Base-by-base conservation (phyloP, 2,329 filamentous ascomycete genomes). In the Colletotrichum lindemuthianum region DNA sequence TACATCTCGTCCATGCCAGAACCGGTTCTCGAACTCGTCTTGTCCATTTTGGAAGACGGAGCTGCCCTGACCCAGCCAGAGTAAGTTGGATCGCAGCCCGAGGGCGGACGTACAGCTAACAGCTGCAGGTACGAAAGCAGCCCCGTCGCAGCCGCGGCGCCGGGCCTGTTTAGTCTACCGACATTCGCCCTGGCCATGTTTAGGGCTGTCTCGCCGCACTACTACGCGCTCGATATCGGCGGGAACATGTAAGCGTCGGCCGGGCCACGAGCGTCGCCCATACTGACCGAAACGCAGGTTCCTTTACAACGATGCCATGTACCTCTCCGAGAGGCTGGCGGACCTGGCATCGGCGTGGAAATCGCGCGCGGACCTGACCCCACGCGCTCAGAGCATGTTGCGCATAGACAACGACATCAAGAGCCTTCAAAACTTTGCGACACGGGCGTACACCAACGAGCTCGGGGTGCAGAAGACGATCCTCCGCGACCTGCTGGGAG, bases 1-100 rank as follows among this genome's bases (percentile, higher is more conserved):
- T 92, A 89, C 63, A 91, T 97, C 55, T 97, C 95, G 0, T 91
- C 91, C 2, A 90, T 97, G 75, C 95, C 96, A 1, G 90, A 93
- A 66, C 87, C 89, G 4, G 88, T 98, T 11, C 82, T 94, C 16
- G 82, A 86, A 15, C 83, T 92, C 34, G 87, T 95, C 56, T 79
- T 82, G 24, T 72, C 81, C 11, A 83, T 90, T 34, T 75, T 86
- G 66, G 85, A 89, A 65, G 88, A 91, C 68, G 88, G 83, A 1
- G 85, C 86, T 9, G 82, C 80, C 1, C 78, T 95, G 50, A 86
- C 87, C 32, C 72, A 82, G 44, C 76, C 86, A 68, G 75, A 78
- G 81, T 80, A 77, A 72, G 78, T 74, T 12, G 12, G 5, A 15
- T 9, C 16, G 8, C 13, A 40, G 32, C 34, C 41, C 11, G 6